These are phyloP conservation scores for Naumovozyma dairenensis DNA, from an alignment of 805 yeast species.

Conservation along the genomic window DNA sequence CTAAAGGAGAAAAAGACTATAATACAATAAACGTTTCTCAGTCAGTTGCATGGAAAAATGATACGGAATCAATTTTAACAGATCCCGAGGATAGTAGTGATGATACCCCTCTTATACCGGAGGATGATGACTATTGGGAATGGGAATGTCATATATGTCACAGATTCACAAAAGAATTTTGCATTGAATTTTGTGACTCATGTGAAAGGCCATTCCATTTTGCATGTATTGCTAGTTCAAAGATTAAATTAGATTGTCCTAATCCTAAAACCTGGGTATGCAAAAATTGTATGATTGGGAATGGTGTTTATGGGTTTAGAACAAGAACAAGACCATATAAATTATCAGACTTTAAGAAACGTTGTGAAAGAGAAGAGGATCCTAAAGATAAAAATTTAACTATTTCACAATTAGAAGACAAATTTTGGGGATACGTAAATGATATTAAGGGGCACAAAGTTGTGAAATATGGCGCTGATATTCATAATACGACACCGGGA, in stretches of 20 bases:
- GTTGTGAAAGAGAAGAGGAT: slow-evolving; percentile 42
- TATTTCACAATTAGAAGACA: slow-evolving; percentile 42
- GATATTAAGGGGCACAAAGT: slow-evolving; percentile 27
- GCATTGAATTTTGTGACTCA: no score
- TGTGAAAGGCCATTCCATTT: slow-evolving; percentile 62
- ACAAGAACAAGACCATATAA: slow-evolving; percentile 49
- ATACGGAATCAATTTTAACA: slow-evolving; percentile 28
- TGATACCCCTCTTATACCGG: no score
- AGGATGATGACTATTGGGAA: slow-evolving; percentile 24
- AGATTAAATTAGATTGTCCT: background rate
- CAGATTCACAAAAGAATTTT: no score
- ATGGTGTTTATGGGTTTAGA: slow-evolving; percentile 82
- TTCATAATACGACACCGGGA: slow-evolving; percentile 54
- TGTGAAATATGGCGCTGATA: slow-evolving; percentile 79
- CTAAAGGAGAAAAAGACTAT: no score
- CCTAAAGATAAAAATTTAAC: background rate
- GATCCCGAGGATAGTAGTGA: slow-evolving; percentile 10
- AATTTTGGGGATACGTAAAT: slow-evolving; percentile 56
- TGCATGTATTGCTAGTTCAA: slow-evolving; percentile 4
- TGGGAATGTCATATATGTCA: slow-evolving; percentile 43
- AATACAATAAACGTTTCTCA: no score
- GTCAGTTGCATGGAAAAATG: no score
- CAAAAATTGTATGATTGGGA: slow-evolving; percentile 73
- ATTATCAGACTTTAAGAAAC: slow-evolving; percentile 47
- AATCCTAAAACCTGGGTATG: slow-evolving; percentile 52